Conservation (phyloP, 179 eudicot genomes). For the Beta corolliflora region DNA sequence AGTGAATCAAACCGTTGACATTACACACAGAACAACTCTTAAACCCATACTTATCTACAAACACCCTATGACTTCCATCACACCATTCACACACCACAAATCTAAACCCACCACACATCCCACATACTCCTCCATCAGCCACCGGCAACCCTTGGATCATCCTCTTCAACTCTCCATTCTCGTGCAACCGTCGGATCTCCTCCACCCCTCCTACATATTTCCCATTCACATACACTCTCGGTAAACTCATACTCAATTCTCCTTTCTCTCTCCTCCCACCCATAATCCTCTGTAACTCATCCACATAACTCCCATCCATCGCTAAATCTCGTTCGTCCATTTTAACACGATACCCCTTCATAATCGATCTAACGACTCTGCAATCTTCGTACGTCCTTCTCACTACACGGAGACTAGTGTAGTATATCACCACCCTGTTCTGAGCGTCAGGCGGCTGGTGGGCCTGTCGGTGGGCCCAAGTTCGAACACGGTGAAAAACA, state of each 20-base stretch:
- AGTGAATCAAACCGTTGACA: slow-evolving; percentile 76
- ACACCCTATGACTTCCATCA: slow-evolving; percentile 73
- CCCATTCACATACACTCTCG: slow-evolving; percentile 71
- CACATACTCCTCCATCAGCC: slow-evolving; percentile 48
- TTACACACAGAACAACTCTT: slow-evolving; percentile 63
- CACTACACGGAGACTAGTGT: slow-evolving; percentile 66
- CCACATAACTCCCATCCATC: slow-evolving; percentile 59
- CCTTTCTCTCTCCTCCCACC: not conserved
- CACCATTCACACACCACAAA: slow-evolving; percentile 72
- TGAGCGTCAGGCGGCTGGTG: slow-evolving; percentile 48
- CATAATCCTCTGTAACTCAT: slow-evolving; percentile 54
- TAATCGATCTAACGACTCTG: slow-evolving; percentile 56
- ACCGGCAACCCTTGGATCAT: slow-evolving; percentile 45
- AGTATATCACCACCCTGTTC: slow-evolving; percentile 63
- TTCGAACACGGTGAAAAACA: slow-evolving; percentile 62
- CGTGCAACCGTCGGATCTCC: slow-evolving; percentile 66
- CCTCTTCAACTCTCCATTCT: slow-evolving; percentile 71
- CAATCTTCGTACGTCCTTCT: slow-evolving; percentile 80
- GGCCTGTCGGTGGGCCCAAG: slow-evolving; percentile 28
- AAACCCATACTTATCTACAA: slow-evolving; percentile 45
- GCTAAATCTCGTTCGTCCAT: slow-evolving; percentile 88
- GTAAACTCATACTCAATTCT: slow-evolving; percentile 32
- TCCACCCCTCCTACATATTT: slow-evolving; percentile 80
- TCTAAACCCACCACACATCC: slow-evolving; percentile 68
- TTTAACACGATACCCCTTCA: slow-evolving; percentile 58